Base-by-base conservation (phyloP, 805 yeast species). In the Candida ipomoeae region DNA sequence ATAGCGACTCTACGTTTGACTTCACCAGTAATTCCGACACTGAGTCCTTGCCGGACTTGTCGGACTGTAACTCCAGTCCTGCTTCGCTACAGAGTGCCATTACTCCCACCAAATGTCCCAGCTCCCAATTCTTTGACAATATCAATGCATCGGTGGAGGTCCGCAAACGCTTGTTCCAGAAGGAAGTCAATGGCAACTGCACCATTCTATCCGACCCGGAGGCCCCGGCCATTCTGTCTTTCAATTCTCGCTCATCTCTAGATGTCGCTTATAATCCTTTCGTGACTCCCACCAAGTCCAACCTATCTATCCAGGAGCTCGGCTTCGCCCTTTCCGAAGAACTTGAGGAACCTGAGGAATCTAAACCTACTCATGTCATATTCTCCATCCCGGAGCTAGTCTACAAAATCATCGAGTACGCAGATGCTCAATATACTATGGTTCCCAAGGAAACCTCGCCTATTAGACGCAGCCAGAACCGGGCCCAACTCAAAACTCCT, bases 311-410 rank as follows among this genome's bases (percentile, higher is more conserved):
- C 35, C 40, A 35, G 6, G 14, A 23, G 8, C 37, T 37, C 13
- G 23, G 17, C 14, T 31, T 35, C 13, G 23, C 18, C 5, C 33
- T 3, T 5, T 7, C 8, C 5, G n/a, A 13, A 18, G 3, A 14
- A 23, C 15, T 6, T 13, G 31, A 32, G 14, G 31, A 20, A 15
- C 33, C 42, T 15, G 31, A 32, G 10, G 31, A 15, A 15, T 21
- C 37, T 21, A 37, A 33, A 10, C 46, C 53, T 2, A 39, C 52
- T 4, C 21, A 26, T 5, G 37, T 40, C 15, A 84, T 89, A 7
- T 85, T 89, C 60, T 72, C 75, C 46, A 82, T 85, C 34, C 96
- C 96, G 0, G 97, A 89, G 64, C 84, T 89, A 47, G 71, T 89
- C 14, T 66, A 73, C 53, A 73, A 75, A 48, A 86, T 89, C 11